Base-by-base conservation (phyloP, 164 flowering plant genomes). In the Cinnamomum micranthum region DNA sequence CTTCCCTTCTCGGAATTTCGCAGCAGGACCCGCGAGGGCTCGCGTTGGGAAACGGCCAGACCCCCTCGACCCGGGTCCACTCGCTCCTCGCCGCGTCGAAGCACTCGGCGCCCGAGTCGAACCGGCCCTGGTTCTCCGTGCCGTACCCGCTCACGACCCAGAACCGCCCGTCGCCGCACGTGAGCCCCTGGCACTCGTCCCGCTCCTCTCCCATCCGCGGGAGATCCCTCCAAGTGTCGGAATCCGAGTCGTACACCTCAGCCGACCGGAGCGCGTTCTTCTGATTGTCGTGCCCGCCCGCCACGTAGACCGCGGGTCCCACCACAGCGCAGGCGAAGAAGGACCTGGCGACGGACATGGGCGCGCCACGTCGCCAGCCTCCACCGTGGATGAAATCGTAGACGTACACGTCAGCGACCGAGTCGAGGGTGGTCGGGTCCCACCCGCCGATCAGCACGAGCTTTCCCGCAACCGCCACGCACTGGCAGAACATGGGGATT, bases 131-230 rank as follows among this genome's bases (percentile, higher is more conserved):
- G 5, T 28, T 33, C 41, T 83, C 84, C 23, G 84, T 83, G 6
- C 81, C 77, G 75, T 83, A 83, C 2, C 86, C 84, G 62, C 82
- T 81, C 65, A 81, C 68, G 20, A 79, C 86, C 79, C 79, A 83
- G 47, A 83, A 83, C 67, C 76, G 73, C 17, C 62, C 78, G 25
- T 50, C 77, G 2, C 51, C 73, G 72, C 50, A 47, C 9, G 65
- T 22, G 25, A 83, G 13, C 51, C 86, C 86, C 15, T 79, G 76
- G 55, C 80, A 74, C 73, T 81, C 83, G 76, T 81, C 80, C 22
- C 80, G 67, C 72, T 80, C 82, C 69, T 77, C 77, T 5, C 55
- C 47, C 77, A 80, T 77, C 5, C 24, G 59, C 13, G 79, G 77
- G 5, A 80, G 69, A 11, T 63, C n/a, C 66, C 52, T 47, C 82